Conservation (phyloP, 1,284 basidiomycete species). For the Fomitopsis palustris region DNA sequence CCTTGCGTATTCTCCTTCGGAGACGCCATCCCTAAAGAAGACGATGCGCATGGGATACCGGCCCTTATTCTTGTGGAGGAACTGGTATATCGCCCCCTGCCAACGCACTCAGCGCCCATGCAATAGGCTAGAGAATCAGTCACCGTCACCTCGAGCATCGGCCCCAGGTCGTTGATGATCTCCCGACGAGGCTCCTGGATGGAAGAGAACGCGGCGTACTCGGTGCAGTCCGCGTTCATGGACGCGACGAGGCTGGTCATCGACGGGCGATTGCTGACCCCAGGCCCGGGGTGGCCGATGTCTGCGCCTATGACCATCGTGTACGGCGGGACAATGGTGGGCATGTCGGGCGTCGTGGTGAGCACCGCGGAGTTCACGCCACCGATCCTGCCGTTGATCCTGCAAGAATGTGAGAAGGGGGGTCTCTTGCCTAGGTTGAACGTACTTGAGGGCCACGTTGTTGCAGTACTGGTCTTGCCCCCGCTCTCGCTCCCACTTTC, state of each 20-base stretch:
- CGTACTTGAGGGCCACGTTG: conserved; percentile 48
- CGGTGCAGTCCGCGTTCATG: conserved; percentile 35
- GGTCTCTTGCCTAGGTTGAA: neutral
- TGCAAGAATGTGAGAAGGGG: conserved; percentile 14
- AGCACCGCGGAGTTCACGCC: conserved; percentile 36
- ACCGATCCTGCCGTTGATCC: conserved; percentile 44
- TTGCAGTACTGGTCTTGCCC: conserved; percentile 49
- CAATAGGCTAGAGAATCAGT: neutral
- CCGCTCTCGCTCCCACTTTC: conserved; percentile 29
- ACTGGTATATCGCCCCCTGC: conserved; percentile 27
- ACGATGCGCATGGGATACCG: conserved; percentile 33
- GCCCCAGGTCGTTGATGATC: conserved; percentile 41
- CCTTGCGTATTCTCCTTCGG: conserved; percentile 54
- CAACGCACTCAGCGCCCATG: neutral
- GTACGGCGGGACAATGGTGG: conserved; percentile 12
- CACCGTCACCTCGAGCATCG: conserved; percentile 32
- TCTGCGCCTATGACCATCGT: conserved; percentile 51
- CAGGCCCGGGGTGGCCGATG: conserved; percentile 47
- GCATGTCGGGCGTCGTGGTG: conserved; percentile 5
- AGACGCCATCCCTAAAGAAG: conserved; percentile 63
- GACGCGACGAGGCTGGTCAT: conserved; percentile 53
- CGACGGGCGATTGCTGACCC: conserved; percentile 40
- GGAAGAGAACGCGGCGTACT: conserved; percentile 36
- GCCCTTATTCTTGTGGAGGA: conserved; percentile 8
- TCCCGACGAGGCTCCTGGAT: conserved; percentile 50